phyloP scores from a whole-genome alignment of 129 eudicot species.

The Chrysanthemum lavandulifolium region DNA sequence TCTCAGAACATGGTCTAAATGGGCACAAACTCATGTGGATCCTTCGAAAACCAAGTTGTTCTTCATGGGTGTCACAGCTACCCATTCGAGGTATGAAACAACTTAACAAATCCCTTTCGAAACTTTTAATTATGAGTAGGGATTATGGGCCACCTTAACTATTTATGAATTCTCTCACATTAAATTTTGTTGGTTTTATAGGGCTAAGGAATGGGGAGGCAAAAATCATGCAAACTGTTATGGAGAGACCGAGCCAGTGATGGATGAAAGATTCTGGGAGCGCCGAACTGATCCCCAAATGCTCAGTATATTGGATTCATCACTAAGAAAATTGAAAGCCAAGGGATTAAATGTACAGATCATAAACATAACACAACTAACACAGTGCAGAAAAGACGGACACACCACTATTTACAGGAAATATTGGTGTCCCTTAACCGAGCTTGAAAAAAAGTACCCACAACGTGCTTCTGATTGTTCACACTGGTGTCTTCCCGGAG shows the following conservation, averaged over 20 bases:
- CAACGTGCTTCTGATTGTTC: slow-evolving; percentile 56
- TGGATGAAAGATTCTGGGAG: slow-evolving; percentile 41
- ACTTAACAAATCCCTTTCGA: neutral
- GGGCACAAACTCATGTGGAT: slow-evolving; percentile 51
- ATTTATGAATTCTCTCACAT: neutral
- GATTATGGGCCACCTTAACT: too few species aligned
- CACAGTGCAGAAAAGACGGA: slow-evolving; percentile 67
- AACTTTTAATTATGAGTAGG: too few species aligned
- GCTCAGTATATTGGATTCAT: slow-evolving; percentile 42
- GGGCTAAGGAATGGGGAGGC: slow-evolving; percentile 70
- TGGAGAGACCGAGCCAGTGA: slow-evolving; percentile 49
- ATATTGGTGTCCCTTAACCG: slow-evolving; percentile 60
- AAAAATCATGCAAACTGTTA: slow-evolving; percentile 40
- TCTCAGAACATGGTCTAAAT: slow-evolving; percentile 68
- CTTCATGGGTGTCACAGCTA: slow-evolving; percentile 66
- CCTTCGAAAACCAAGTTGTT: slow-evolving; percentile 50
- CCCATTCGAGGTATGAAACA: slow-evolving; percentile 55
- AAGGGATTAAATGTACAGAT: slow-evolving; percentile 46
- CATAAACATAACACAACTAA: slow-evolving; percentile 67
- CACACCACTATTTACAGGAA: slow-evolving; percentile 64
- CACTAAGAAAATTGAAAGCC: slow-evolving; percentile 28
- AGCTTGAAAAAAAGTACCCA: slow-evolving; percentile 38
- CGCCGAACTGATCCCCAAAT: slow-evolving; percentile 41
- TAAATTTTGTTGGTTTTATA: slow-evolving; percentile 3
- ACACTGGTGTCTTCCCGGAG: slow-evolving; percentile 88